Percentiles rank a stretch among this genome's conserved stretches.
Conservation (phyloP, 1,284 basidiomycete species). For the Ustilago nuda region DNA sequence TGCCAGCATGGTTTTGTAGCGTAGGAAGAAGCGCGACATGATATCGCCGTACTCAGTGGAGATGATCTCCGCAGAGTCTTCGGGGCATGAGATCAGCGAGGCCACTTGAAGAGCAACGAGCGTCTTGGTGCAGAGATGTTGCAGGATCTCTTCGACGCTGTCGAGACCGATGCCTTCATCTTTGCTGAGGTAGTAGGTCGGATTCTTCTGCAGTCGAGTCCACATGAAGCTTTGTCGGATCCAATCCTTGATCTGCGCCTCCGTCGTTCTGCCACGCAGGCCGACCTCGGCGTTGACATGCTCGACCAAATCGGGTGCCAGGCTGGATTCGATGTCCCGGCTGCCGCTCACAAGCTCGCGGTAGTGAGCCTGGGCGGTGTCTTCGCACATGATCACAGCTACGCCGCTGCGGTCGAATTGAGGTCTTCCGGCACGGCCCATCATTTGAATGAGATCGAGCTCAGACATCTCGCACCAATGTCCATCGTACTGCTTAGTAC, state of each 20-base stretch:
- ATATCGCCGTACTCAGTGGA: constrained; percentile 57
- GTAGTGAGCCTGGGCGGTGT: constrained; percentile 49
- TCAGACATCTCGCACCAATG: constrained; percentile 57
- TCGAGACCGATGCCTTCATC: constrained; percentile 43
- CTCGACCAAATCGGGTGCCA: constrained; percentile 53
- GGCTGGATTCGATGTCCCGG: constrained; percentile 52
- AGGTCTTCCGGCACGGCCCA: constrained; percentile 81
- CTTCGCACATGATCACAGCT: constrained; percentile 62
- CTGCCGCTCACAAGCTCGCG: constrained; percentile 47
- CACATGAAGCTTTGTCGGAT: constrained; percentile 51
- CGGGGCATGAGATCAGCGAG: constrained; percentile 26
- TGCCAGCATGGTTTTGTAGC: constrained; percentile 52
- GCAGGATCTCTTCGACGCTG: constrained; percentile 42
- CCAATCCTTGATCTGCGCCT: constrained; percentile 36
- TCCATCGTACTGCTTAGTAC: constrained; percentile 57
- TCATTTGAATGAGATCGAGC: constrained; percentile 74
- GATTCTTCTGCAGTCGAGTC: constrained; percentile 54
- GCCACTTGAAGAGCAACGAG: constrained; percentile 31
- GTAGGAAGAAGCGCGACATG: constrained; percentile 57
- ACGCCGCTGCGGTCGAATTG: constrained; percentile 79
- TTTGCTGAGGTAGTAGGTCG: constrained; percentile 42
- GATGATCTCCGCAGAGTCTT: constrained; percentile 16
- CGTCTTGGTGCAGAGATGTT: constrained; percentile 34
- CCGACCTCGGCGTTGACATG: constrained; percentile 62
- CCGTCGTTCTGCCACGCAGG: constrained; percentile 21